Percentiles rank a stretch among this genome's conserved stretches.
Evolutionary conservation across 2,329 filamentous ascomycete genomes (phyloP).

Genomic region (Sporothrix variecibatus): DNA sequence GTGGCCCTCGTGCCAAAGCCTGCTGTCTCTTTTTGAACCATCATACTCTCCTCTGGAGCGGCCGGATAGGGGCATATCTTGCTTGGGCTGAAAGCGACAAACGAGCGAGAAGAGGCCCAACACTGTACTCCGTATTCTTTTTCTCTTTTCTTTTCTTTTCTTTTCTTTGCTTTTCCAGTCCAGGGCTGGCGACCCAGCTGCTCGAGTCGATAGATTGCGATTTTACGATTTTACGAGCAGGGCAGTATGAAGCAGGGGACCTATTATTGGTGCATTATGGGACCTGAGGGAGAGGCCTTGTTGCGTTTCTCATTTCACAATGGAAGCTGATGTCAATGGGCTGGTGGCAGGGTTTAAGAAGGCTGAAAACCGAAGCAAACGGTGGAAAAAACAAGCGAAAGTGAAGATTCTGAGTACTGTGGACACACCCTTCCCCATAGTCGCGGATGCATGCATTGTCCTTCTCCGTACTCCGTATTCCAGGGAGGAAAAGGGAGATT

Average conservation of each 20-base stretch:
- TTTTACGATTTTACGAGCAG: background rate
- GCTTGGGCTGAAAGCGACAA: background rate
- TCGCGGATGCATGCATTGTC: background rate
- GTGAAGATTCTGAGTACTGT: no score
- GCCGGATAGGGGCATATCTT: conserved; percentile 12
- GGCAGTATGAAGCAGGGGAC: background rate
- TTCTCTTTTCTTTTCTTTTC: background rate
- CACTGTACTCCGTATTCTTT: no score
- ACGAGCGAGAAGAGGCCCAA: background rate
- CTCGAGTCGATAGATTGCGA: background rate
- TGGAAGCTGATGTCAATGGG: background rate
- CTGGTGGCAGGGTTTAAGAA: background rate
- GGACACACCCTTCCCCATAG: background rate
- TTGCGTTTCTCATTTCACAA: background rate
- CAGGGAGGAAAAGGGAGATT: conserved; percentile 14
- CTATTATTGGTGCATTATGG: background rate
- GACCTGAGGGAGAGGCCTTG: background rate
- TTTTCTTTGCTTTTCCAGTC: background rate
- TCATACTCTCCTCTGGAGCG: background rate
- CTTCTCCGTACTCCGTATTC: no score
- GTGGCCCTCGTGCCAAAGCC: background rate
- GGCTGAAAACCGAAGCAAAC: background rate
- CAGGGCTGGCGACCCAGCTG: background rate
- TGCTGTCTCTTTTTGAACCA: background rate
- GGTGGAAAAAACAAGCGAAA: background rate